A percentile compares a stretch with the other conserved stretches of the same genome.
Conservation (phyloP, 1,284 basidiomycete genomes). For the Leccinum fuscescens region DNA sequence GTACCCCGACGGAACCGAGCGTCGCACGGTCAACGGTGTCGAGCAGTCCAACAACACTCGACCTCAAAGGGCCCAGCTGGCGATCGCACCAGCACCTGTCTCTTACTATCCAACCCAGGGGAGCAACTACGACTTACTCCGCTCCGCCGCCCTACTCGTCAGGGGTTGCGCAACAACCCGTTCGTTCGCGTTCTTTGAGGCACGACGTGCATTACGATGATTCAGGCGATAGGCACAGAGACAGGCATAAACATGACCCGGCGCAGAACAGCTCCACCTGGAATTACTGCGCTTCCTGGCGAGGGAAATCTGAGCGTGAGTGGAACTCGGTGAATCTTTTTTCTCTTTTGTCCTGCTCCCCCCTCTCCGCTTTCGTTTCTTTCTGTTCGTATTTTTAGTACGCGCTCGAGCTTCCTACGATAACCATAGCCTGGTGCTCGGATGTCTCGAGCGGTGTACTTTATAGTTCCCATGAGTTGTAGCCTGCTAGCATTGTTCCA, state of each 20-base stretch:
- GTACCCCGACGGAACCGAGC: constrained; percentile 62
- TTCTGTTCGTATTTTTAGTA: not conserved
- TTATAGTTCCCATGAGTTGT: not conserved
- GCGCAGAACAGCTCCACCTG: constrained; percentile 7
- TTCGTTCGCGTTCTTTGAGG: constrained; percentile 22
- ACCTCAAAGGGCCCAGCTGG: constrained; percentile 13
- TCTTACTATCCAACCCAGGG: constrained; percentile 3
- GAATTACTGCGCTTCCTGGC: constrained; percentile 19
- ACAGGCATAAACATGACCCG: constrained; percentile 10
- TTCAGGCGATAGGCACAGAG: constrained; percentile 12
- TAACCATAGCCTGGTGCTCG: constrained; percentile 7
- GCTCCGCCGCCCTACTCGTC: constrained; percentile 26
- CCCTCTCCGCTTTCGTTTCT: not conserved
- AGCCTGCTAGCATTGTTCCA: not conserved
- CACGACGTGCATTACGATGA: constrained; percentile 11
- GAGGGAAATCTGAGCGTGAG: not conserved
- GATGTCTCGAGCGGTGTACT: not conserved
- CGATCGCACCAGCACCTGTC: not conserved
- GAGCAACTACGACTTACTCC: not conserved
- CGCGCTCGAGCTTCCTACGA: not conserved
- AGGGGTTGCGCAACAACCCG: constrained; percentile 11
- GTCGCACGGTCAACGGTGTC: constrained; percentile 65
- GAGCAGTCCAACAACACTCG: constrained; percentile 44
- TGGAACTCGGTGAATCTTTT: not conserved
- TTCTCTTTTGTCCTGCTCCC: not conserved